These are phyloP conservation scores for Saccharomycopsis fibuligera DNA, from an alignment of 805 yeast species.

Conservation along the genomic window DNA sequence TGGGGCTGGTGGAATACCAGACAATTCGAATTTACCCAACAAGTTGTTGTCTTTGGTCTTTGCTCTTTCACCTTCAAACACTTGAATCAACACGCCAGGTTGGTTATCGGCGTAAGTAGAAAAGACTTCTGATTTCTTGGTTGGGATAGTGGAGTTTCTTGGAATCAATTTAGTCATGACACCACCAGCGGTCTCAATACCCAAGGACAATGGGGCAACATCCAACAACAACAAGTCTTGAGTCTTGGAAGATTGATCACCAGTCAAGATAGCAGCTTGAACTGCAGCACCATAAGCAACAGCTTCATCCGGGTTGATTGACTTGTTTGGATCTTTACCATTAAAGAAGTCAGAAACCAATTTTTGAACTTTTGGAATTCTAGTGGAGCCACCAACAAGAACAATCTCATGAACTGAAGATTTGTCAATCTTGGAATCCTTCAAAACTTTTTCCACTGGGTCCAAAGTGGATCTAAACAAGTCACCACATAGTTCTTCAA, in stretches of 20 bases:
- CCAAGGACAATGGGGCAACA: conserved; percentile 95
- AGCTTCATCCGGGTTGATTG: conserved; percentile 98
- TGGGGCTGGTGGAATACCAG: conserved; percentile 98
- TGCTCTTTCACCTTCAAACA: conserved; percentile 97
- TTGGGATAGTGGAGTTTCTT: conserved; percentile 95
- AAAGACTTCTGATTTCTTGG: conserved; percentile 95
- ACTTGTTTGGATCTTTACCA: conserved; percentile 95
- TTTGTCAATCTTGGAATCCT: conserved; percentile 87
- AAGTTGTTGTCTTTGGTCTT: conserved; percentile 93
- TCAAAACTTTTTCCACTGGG: conserved; percentile 92
- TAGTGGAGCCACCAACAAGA: conserved; percentile 95
- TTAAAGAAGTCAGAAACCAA: conserved; percentile 93
- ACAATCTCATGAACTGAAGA: conserved; percentile 87
- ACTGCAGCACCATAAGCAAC: conserved; percentile 99
- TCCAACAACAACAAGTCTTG: conserved; percentile 91
- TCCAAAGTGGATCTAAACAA: conserved; percentile 89
- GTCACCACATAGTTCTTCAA: conserved; percentile 93
- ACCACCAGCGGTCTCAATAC: conserved; percentile 99
- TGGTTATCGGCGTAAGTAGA: conserved; percentile 97
- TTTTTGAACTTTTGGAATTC: conserved; percentile 96
- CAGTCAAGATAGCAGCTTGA: conserved; percentile 94
- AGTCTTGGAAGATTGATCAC: conserved; percentile 94
- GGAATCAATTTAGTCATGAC: conserved; percentile 97
- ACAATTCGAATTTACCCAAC: conserved; percentile 92
- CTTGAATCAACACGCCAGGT: conserved; percentile 97